Percentiles rank a stretch among this genome's conserved stretches.
phyloP scores from a whole-genome alignment of 345 rosid species.

The Adansonia digitata region DNA sequence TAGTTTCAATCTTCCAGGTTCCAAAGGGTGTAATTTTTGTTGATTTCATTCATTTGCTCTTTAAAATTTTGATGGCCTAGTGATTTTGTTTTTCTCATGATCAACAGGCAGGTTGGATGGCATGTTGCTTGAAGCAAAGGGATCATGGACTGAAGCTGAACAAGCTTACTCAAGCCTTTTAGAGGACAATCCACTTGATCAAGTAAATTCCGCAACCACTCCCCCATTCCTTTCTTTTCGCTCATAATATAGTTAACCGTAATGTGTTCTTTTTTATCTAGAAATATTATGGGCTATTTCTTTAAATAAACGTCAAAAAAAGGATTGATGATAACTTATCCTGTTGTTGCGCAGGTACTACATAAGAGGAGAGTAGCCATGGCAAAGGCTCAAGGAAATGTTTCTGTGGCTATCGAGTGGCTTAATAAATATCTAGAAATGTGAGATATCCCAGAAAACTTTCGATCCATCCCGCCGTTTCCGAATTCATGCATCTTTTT shows the following conservation, averaged over 20 bases:
- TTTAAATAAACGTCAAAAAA: background rate
- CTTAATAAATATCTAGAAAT: constrained; percentile 88
- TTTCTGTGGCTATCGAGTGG: constrained; percentile 60
- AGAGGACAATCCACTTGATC: constrained; percentile 89
- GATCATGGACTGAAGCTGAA: constrained; percentile 87
- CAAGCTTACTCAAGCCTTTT: constrained; percentile 78
- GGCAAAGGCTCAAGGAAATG: constrained; percentile 83
- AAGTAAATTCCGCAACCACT: constrained; percentile 36
- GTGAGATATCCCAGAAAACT: constrained; percentile 42
- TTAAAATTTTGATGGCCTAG: constrained; percentile 1
- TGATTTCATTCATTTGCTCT: background rate
- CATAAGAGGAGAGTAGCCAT: constrained; percentile 85
- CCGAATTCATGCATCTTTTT: background rate
- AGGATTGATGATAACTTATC: constrained; percentile 3
- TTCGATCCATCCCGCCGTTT: background rate
- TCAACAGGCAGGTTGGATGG: constrained; percentile 78
- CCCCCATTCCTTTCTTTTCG: background rate
- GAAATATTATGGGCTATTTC: constrained; percentile 7
- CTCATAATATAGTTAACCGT: constrained; percentile 4
- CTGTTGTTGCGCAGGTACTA: constrained; percentile 39
- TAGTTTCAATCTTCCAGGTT: background rate
- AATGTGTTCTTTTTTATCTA: background rate
- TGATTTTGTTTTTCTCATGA: background rate
- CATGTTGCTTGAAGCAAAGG: constrained; percentile 89
- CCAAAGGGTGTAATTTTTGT: background rate